Evolutionary conservation across 2,329 filamentous ascomycete species (phyloP), one percentile per base, ranked within the genome.

Genomic region (Sporothrix phasma): DNA sequence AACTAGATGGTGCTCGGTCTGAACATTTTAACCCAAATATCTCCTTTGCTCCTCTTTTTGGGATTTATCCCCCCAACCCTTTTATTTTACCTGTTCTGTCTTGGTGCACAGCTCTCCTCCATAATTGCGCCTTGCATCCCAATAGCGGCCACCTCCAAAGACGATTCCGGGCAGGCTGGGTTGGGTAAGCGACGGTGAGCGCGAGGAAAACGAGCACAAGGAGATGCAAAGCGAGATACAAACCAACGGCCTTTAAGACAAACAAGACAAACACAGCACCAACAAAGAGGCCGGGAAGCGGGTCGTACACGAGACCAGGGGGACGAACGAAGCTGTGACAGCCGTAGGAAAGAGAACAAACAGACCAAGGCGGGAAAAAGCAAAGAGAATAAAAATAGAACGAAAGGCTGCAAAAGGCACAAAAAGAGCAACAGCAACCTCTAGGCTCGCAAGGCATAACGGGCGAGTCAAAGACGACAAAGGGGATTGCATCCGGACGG

Each of bases 401-500:
- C 34, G 19, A 22, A 61, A 37, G 46, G 24, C 10, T 37, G 34
- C 34, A 37, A 13, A 37, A 37, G 10, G 3, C 31, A 39, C 4
- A 39, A 17, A 37, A 19, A 61, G n/a, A 24, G 8, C 49, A 61
- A 51, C 31, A 39, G 26, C 3, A 24, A 34, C 11, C 13, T n/a
- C 2, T 31, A 49, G 41, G 26, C 29, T 37, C 43, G 58, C 60
- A 62, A 53, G 60, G 46, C 22, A 53, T 41, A 62, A 34, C 59
- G 59, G 41, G 59, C 46, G 34, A 53, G 17, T 47, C 58, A 61
- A 61, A 61, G 45, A 51, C 59, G 59, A 6, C 59, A 61, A 61
- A 49, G 45, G 59, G 45, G 5, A 61, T 61, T 47, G 58, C 43
- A 37, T 37, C 5, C 19, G 7, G 19, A 24, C 22, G 34, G 29